Evolutionary conservation across 2,329 filamentous ascomycete genomes (phyloP).

Genomic region (Botrytis galanthina): DNA sequence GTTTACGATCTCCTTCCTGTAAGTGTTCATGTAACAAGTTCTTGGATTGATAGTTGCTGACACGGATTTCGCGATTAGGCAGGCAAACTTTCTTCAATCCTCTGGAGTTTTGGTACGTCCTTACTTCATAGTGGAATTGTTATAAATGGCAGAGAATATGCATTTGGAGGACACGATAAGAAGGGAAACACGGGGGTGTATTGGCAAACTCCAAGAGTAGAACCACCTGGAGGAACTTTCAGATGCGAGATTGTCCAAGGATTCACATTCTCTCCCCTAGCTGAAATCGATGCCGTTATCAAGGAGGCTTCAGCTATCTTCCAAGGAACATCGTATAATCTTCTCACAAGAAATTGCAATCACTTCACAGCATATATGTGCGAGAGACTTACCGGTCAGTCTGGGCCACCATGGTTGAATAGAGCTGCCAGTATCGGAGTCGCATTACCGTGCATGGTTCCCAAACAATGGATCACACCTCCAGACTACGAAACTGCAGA

Average conservation of each 20-base stretch:
- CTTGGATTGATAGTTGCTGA: background rate
- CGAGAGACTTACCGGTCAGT: constrained; percentile 65
- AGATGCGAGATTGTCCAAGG: constrained; percentile 73
- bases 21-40: constrained; percentile 30
- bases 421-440: constrained; percentile 80
- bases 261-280: constrained; percentile 66
- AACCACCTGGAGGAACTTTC: constrained; percentile 77
- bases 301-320: constrained; percentile 69
- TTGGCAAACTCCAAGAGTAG: constrained; percentile 70
- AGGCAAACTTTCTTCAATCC: constrained; percentile 68
- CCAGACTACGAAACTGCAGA: constrained; percentile 73
- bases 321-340: constrained; percentile 73
- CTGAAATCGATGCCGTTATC: constrained; percentile 70
- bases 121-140: constrained; percentile 82
- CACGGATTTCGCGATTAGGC: constrained; percentile 48
- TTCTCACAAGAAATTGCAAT: constrained; percentile 83
- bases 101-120: constrained; percentile 76
- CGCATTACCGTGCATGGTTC: constrained; percentile 77
- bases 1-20: constrained; percentile 76
- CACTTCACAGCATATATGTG: constrained; percentile 81
- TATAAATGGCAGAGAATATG: constrained; percentile 77
- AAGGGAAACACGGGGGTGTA: constrained; percentile 74
- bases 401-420: constrained; percentile 75
- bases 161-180: constrained; percentile 77
- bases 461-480: constrained; percentile 76